Base-by-base conservation (phyloP, 257 asterid genomes). In the Craterostigma plantagineum region DNA sequence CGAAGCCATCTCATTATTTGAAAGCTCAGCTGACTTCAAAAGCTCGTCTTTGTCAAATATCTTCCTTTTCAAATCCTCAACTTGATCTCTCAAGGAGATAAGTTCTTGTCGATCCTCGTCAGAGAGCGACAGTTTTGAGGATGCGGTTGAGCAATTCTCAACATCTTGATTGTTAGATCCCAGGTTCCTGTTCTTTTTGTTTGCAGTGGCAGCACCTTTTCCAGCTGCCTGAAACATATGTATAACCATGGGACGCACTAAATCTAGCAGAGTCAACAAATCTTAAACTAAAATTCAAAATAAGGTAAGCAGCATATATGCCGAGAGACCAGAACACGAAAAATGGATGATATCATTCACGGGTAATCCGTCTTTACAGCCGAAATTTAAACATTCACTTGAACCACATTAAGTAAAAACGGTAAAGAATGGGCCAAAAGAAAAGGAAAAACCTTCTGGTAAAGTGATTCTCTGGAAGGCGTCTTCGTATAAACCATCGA, bases 401-500 rank as follows among this genome's bases (percentile, higher is more conserved):
- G 6, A 23, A 23, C 30, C 30, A 23, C 30, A 23, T 23, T 23
- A 23, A 23, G 30, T n/a, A n/a, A n/a, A n/a, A n/a, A n/a, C n/a
- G n/a, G n/a, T n/a, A 2, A 23, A 23, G 6, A 23, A 2, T 23
- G 30, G 30, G 30, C 30, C 2, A 23, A 23, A 23, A 2, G 30
- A 23, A 23, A 23, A 23, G 2, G 30, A 6, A 11, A 46, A 10
- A 90, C 98, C 95, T 83, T 90, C 60, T 63, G 68, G 66, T 60
- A 49, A 6, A 83, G 68, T 30, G 81, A 70, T 47, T 90, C 94
- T 45, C 79, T 72, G 13, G 94, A 68, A 34, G 95, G 99, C 50
- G 92, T 73, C 70, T 83, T 83, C 6, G 99, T 90, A 54, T 83
- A 90, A 57, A 68, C 59, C 92, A 90, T 64, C 14, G 95, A 79